Evolutionary conservation across 2,329 filamentous ascomycete species (phyloP), one percentile per base, ranked within the genome.

Genomic region (Sclerotinia glacialis): DNA sequence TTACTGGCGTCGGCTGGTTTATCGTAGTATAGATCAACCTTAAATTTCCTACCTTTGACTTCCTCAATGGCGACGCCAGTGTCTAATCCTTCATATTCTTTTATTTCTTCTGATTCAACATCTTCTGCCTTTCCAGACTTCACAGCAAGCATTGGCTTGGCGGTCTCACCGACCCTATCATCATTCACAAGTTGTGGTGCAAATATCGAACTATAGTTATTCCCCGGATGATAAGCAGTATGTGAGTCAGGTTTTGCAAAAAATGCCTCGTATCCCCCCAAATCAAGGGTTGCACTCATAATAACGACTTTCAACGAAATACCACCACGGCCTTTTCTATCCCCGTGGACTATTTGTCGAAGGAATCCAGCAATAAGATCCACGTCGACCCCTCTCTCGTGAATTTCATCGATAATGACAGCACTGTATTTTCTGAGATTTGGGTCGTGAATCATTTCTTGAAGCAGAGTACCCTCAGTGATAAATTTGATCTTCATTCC

Each of bases 241-340:
- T 62, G 28, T 21, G 67, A 62, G 21, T 47, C 67, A 28, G 71
- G 72, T 44, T 69, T 73, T 56, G 79, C 78, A 70, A 98, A 97
- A 77, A 97, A 98, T 0, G 81, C 80, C 53, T 86, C 83, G 42
- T 98, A 86, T 66, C 85, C 86, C 68, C 94, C 89, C 67, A 97
- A 88, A 77, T 98, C 92, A 47, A 93, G 92, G 8, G 95, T 99
- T 60, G 95, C 95, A 83, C 93, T 97, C 95, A 99, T 99, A 75
- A 98, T 86, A 44, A 97, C 86, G 4, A 98, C 87, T 77, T 97
- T 98, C 66, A 99, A 80, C 1, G 90, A 88, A 40, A 89, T 80
- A 6, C 90, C 90, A 9, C 89, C 87, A 5, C 90, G 86, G 8
- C 87, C 87, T 54, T 85, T 81, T 47, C 85, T 84, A 65, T 87